Percentiles rank a stretch among this genome's conserved stretches.
phyloP scores from a whole-genome alignment of 139 green algal genomes.

The Chlamydomonas schloesseri region DNA sequence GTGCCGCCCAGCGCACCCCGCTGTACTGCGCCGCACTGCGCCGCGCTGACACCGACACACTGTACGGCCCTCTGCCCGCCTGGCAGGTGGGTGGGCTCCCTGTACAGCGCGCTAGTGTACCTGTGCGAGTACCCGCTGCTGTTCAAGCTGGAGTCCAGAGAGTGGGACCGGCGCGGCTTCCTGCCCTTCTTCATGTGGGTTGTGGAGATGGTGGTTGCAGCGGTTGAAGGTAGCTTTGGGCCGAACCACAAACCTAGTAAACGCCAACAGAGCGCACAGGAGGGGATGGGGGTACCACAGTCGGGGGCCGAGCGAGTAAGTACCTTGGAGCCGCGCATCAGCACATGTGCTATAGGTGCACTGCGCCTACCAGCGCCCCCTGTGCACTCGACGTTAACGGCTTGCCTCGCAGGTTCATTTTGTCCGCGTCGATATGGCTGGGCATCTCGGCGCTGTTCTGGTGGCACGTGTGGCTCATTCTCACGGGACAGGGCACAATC shows the following conservation, averaged over 20 bases:
- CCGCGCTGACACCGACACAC: background rate
- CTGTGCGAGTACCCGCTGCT: slow-evolving; percentile 21
- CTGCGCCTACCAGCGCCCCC: no score
- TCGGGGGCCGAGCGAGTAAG: no score
- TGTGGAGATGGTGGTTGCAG: no score
- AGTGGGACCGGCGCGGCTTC: slow-evolving; percentile 3
- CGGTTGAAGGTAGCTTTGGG: no score
- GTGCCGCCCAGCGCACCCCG: no score
- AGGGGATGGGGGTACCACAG: no score
- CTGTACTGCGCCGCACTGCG: background rate
- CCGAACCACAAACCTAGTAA: no score
- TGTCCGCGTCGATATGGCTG: slow-evolving; percentile 50
- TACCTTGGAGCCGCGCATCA: no score
- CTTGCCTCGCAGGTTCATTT: slow-evolving; percentile 29
- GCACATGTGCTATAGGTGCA: no score
- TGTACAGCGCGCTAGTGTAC: slow-evolving; percentile 41
- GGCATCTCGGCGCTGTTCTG: slow-evolving; percentile 58
- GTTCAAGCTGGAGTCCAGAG: background rate
- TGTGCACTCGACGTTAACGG: no score
- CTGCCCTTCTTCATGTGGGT: slow-evolving; percentile 45
- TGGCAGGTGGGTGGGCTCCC: slow-evolving; percentile 49
- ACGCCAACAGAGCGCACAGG: no score
- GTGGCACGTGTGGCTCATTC: slow-evolving; percentile 75
- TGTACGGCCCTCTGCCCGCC: no score
- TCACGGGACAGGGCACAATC: slow-evolving; percentile 72